Evolutionary conservation across 371 early-diverging fungal species (phyloP), one percentile per base, ranked within the genome.

Genomic region (Lichtheimia ornata): DNA sequence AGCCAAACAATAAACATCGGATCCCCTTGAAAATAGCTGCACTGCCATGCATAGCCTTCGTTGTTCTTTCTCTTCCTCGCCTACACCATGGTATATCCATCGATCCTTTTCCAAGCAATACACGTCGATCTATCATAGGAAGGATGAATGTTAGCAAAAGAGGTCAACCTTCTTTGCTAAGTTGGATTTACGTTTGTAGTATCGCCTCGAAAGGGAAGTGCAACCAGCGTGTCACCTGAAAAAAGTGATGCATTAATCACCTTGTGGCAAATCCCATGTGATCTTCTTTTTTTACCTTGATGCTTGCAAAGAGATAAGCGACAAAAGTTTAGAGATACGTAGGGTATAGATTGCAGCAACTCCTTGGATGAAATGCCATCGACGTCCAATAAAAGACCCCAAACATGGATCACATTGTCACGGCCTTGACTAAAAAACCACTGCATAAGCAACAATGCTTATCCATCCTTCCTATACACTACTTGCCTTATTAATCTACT

Each of bases 31-130:
- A 35, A 65, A 50, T 9, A 64, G 12, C 50, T 71, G 53, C 0
- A 77, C 61, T 27, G 76, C 75, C 83, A 83, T 83, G 54, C 77
- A 79, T 11, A 70, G 63, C 25, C 81, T 74, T 50, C 67, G 64
- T 30, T 64, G 61, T 50, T 28, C 53, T 24, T 45, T 45, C 15
- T 57, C 56, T 30, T 35, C 43, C 22, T 65, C 62, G 20, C 75
- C 75, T 13, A 72, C 62, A 30, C 60, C 50, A 22, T 47, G 50
- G 0, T 67, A 24, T 0, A 70, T 18, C 61, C 65, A 58, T 47
- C 53, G 49, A 40, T 64, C 65, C 17, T 50, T 14, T 20, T 61
- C 55, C n/a, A 83, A 50, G 56, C 74, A 70, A 55, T 74, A 83
- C 11, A 83, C 61, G 68, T 80, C 81, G 40, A 83, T 67, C 83